phyloP scores from a whole-genome alignment of 495 filamentous ascomycete genomes.

The Xylaria telfairii region DNA sequence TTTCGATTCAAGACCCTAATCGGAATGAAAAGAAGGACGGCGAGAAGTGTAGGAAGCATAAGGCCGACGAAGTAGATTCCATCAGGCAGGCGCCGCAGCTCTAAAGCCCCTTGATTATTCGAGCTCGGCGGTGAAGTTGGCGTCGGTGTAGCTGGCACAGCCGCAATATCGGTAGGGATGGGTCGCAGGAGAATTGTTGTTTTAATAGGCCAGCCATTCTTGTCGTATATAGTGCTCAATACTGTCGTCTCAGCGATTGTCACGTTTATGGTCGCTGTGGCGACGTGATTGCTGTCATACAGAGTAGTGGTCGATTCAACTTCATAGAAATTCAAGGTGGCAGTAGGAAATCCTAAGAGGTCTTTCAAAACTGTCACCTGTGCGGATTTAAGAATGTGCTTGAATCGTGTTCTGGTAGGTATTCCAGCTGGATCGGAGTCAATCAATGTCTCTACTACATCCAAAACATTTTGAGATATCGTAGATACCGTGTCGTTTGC shows the following conservation, averaged over 20 bases:
- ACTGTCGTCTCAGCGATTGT: slow-evolving; percentile 20
- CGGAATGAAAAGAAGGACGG: slow-evolving; percentile 36
- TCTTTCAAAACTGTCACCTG: slow-evolving; percentile 29
- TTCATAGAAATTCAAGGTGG: slow-evolving; percentile 30
- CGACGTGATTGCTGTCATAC: slow-evolving; percentile 22
- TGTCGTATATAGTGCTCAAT: slow-evolving; percentile 28
- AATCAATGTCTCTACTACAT: not conserved
- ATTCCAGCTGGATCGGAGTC: slow-evolving; percentile 14
- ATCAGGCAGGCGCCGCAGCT: slow-evolving; percentile 28
- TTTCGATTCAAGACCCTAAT: slow-evolving; percentile 39
- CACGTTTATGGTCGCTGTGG: slow-evolving; percentile 30
- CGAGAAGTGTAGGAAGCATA: slow-evolving; percentile 44
- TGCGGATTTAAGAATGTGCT: slow-evolving; percentile 15
- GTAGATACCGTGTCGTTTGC: slow-evolving; percentile 16
- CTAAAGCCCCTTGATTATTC: slow-evolving; percentile 19
- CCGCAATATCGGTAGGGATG: slow-evolving; percentile 25
- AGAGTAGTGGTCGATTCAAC: slow-evolving; percentile 21
- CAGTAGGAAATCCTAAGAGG: slow-evolving; percentile 27
- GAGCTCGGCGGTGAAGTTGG: slow-evolving; percentile 14
- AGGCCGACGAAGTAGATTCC: slow-evolving; percentile 41
- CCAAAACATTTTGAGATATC: not conserved
- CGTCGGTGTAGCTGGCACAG: slow-evolving; percentile 23
- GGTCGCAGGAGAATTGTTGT: slow-evolving; percentile 32
- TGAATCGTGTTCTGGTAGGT: slow-evolving; percentile 16
- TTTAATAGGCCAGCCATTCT: slow-evolving; percentile 22